Base-by-base conservation (phyloP, 345 rosid genomes). In the Linum trigynum region DNA sequence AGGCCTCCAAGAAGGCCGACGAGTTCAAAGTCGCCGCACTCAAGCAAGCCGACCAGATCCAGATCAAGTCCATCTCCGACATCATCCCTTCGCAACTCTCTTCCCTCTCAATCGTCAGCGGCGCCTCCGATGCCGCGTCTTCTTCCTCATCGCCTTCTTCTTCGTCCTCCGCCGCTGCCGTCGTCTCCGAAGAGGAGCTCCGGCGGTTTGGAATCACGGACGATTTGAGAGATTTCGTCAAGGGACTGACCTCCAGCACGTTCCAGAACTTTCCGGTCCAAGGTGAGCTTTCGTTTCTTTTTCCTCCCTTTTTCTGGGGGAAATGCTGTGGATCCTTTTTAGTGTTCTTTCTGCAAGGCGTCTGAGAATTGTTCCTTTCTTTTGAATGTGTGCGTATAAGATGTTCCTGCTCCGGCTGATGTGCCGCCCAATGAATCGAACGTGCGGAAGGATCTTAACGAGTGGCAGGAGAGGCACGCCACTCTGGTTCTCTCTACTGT, bases 381-480 rank as follows among this genome's bases (percentile, higher is more conserved):
- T 40, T 65, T 12, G 57, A 55, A 73, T 74, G 63, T 67, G 77
- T 67, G 36, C 73, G 70, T 69, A 76, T 77, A 39, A 77, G 88
- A 78, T 74, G 84, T 83, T 48, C 61, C 76, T 43, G 87, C 80
- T 63, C 70, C 73, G 50, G 70, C 81, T 61, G 89, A 79, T 69
- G 75, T 65, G 69, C 65, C 55, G 10, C 71, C 84, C 2, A 67
- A 74, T 36, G 75, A 45, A 15, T 80, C 98, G 7, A 92, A 89
- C 77, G 91, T 92, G 11, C 77, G 97, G 76, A 85, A 79, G 76
- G 98, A 92, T 87, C 90, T 92, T 4, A 82, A 82, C 2, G 91
- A 87, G 68, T 92, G 98, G 98, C 98, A 92, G 67, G 97, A 91
- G 85, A 85, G 82, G 67, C 98, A 92, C 71, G 98, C 98, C 53